A percentile compares a stretch with the other conserved stretches of the same genome.
These are phyloP conservation scores for Pythium oligandrum DNA, from an alignment of 352 stramenopile species.

Conservation along the genomic window DNA sequence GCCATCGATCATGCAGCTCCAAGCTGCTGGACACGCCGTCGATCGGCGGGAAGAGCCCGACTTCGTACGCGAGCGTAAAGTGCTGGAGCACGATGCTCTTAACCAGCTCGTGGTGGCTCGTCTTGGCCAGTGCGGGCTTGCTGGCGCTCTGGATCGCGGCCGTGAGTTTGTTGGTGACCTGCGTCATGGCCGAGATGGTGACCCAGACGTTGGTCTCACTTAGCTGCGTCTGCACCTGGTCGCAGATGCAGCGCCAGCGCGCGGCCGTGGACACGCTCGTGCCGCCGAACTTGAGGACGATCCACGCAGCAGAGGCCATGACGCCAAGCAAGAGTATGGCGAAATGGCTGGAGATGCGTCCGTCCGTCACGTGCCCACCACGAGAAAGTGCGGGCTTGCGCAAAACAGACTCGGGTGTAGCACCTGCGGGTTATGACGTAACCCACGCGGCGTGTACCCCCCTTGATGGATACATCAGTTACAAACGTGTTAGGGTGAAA, in stretches of 20 bases:
- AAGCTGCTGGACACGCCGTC: conserved; percentile 24
- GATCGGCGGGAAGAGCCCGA: conserved; percentile 45
- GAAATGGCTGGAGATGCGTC: too few relatives aligned
- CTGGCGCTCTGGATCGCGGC: conserved; percentile 23
- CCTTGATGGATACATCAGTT: too few relatives aligned
- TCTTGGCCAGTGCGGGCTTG: conserved; percentile 22
- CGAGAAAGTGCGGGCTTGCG: too few relatives aligned
- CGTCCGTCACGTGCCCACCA: too few relatives aligned
- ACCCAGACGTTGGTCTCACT: conserved; percentile 68
- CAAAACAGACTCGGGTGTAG: too few relatives aligned
- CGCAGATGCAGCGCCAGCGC: conserved; percentile 78
- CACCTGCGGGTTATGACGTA: too few relatives aligned
- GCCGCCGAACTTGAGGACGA: conserved; percentile 89
- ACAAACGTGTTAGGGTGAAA: too few relatives aligned
- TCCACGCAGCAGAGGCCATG: conserved; percentile 28
- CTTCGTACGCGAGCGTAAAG: conserved; percentile 66
- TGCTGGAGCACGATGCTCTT: conserved; percentile 60
- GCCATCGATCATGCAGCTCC: conserved; percentile 50
- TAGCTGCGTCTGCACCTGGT: conserved; percentile 61
- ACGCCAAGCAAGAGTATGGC: too few relatives aligned
- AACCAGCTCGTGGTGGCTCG: conserved; percentile 40
- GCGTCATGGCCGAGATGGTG: conserved; percentile 82
- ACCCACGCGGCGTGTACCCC: too few relatives aligned
- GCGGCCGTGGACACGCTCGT: conserved; percentile 80
- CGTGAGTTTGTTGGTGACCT: conserved; percentile 86